Conservation (phyloP, 2,329 filamentous ascomycete species). For the Sarocladiaceae sp. region DNA sequence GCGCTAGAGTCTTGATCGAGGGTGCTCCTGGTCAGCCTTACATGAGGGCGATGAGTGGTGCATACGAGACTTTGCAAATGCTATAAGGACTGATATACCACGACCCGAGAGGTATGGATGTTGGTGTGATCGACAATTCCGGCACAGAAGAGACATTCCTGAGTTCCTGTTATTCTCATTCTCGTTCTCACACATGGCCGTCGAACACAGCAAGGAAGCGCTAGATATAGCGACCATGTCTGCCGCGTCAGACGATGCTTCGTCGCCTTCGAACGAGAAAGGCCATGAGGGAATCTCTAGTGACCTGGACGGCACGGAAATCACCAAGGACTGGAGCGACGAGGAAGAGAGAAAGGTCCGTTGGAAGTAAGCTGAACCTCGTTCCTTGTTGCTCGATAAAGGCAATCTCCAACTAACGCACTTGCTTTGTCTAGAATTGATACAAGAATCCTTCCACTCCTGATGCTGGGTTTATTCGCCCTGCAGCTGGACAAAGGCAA, state of each 20-base stretch:
- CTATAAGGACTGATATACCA: too few relatives aligned
- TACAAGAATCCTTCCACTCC: constrained; percentile 13
- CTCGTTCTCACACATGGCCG: constrained; percentile 25
- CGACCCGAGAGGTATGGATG: too few relatives aligned
- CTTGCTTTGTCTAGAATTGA: constrained; percentile 16
- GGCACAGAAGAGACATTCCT: too few relatives aligned
- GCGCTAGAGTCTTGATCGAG: constrained; percentile 20
- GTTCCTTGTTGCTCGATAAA: too few relatives aligned
- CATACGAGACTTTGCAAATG: neutral
- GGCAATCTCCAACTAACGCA: too few relatives aligned
- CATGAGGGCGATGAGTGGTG: constrained; percentile 4
- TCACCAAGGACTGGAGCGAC: neutral
- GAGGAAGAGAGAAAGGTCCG: neutral
- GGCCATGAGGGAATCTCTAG: neutral
- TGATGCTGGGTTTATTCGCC: constrained; percentile 16
- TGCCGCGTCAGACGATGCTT: constrained; percentile 13
- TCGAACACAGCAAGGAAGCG: constrained; percentile 31
- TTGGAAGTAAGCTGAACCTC: neutral
- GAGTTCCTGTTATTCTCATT: neutral
- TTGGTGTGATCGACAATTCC: too few relatives aligned
- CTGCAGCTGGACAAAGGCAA: constrained; percentile 22
- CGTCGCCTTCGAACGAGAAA: neutral
- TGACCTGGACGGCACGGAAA: neutral
- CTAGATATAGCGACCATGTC: constrained; percentile 24
- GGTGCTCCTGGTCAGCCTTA: constrained; percentile 25